Conservation (phyloP, 1,284 basidiomycete species). For the Prillingera fragicola region DNA sequence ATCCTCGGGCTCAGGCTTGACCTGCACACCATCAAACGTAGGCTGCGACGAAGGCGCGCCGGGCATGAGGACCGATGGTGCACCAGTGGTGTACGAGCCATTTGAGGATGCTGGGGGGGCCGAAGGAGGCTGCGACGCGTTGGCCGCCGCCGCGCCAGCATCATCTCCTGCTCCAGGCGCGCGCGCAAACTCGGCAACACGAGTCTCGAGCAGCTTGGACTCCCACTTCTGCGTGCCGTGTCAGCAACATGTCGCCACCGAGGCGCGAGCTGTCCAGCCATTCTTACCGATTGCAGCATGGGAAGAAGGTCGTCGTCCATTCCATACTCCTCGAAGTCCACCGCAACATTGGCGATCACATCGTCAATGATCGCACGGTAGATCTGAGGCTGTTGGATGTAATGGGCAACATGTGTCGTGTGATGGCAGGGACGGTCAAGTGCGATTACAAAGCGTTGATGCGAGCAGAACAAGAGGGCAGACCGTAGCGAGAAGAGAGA, state of each 20-base stretch:
- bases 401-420: neutral
- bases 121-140: neutral
- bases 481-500: neutral
- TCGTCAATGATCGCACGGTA: constrained; percentile 96
- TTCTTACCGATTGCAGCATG: constrained; percentile 75
- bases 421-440: neutral
- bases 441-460: neutral
- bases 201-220: constrained; percentile 80
- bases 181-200: constrained; percentile 76
- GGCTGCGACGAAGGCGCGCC: neutral
- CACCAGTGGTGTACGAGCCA: neutral
- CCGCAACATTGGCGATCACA: constrained; percentile 78
- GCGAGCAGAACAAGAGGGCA: neutral
- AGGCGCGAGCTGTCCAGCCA: neutral
- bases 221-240: constrained; percentile 74
- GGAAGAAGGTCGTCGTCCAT: constrained; percentile 86
- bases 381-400: constrained; percentile 62
- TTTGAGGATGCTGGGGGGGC: neutral
- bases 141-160: constrained; percentile 5
- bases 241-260: constrained; percentile 14
- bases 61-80: neutral
- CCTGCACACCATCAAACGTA: constrained; percentile 19
- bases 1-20: constrained; percentile 44
- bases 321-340: constrained; percentile 96
- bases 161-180: constrained; percentile 23